Evolutionary conservation across 1,139 yeast genomes (phyloP).

Genomic region (Suhomyces ambrosiae): DNA sequence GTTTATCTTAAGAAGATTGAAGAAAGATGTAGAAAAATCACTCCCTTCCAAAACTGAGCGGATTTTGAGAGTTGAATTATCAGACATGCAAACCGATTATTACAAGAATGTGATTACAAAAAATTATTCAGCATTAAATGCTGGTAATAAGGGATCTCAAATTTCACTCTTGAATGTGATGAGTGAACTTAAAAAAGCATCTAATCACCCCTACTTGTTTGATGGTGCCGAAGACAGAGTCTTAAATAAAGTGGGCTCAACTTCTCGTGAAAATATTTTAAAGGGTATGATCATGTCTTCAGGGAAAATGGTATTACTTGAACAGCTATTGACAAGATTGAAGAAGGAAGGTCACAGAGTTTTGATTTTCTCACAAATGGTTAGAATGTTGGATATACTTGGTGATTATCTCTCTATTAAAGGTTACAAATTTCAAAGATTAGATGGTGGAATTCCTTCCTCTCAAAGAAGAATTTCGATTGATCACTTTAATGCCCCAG

Average conservation of each 20-base stretch:
- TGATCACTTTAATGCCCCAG: slow-evolving; percentile 95
- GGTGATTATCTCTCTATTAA: slow-evolving; percentile 91
- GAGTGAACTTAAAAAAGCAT: slow-evolving; percentile 95
- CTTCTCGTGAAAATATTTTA: slow-evolving; percentile 74
- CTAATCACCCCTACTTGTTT: slow-evolving; percentile 94
- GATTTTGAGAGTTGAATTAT: slow-evolving; percentile 89
- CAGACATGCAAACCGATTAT: slow-evolving; percentile 93
- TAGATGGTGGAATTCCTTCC: slow-evolving; percentile 97
- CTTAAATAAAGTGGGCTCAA: slow-evolving; percentile 59
- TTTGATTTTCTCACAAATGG: slow-evolving; percentile 95
- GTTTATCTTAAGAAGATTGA: slow-evolving; percentile 85
- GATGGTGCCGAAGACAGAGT: slow-evolving; percentile 92
- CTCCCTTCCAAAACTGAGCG: slow-evolving; percentile 94
- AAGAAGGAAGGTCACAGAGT: slow-evolving; percentile 95
- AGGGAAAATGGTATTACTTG: slow-evolving; percentile 95
- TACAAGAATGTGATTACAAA: slow-evolving; percentile 90
- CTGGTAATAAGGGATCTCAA: slow-evolving; percentile 76
- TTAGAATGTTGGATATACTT: slow-evolving; percentile 88
- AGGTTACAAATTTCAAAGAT: slow-evolving; percentile 87
- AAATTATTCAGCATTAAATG: slow-evolving; percentile 87
- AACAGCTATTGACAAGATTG: slow-evolving; percentile 80
- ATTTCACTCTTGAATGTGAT: slow-evolving; percentile 85
- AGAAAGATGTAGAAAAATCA: slow-evolving; percentile 96
- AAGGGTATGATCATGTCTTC: slow-evolving; percentile 96
- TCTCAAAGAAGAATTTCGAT: slow-evolving; percentile 91